These are phyloP conservation scores for Hemisphaericaspora xylofermentans DNA, from an alignment of 1,139 yeast species.

Conservation along the genomic window DNA sequence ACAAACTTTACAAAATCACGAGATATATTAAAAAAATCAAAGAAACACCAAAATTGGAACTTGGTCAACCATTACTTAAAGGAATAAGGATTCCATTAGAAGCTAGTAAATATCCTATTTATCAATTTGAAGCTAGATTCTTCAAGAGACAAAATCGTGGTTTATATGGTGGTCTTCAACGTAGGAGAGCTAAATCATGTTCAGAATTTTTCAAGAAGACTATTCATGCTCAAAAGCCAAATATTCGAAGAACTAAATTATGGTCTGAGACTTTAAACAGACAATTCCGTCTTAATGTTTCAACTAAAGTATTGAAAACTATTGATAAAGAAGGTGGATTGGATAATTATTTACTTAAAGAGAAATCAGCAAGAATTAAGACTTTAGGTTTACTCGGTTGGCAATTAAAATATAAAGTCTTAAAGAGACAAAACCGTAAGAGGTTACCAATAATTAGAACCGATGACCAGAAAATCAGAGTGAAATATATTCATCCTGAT, in stretches of 20 bases:
- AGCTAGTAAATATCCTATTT: conserved; percentile 62
- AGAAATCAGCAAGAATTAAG: conserved; percentile 83
- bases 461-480: conserved; percentile 33
- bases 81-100: conserved; percentile 46
- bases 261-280: conserved; percentile 81
- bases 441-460: conserved; percentile 18
- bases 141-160: conserved; percentile 88
- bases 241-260: conserved; percentile 67
- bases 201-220: conserved; percentile 75
- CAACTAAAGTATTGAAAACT: conserved; percentile 82
- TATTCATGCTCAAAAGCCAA: conserved; percentile 78
- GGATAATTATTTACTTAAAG: conserved; percentile 82
- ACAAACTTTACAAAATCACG: conserved; percentile 40
- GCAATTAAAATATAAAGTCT: conserved; percentile 76
- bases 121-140: conserved; percentile 73
- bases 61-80: conserved; percentile 35
- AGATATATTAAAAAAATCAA: conserved; percentile 41
- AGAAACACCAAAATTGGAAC: conserved; percentile 29
- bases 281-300: conserved; percentile 55
- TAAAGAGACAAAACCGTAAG: conserved; percentile 34
- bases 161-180: conserved; percentile 83
- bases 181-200: conserved; percentile 73
- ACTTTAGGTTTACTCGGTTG: conserved; percentile 92
- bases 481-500: conserved; percentile 50
- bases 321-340: conserved; percentile 92